These are phyloP conservation scores for Chionographis japonica DNA, from an alignment of 106 monocot species.

Conservation along the genomic window DNA sequence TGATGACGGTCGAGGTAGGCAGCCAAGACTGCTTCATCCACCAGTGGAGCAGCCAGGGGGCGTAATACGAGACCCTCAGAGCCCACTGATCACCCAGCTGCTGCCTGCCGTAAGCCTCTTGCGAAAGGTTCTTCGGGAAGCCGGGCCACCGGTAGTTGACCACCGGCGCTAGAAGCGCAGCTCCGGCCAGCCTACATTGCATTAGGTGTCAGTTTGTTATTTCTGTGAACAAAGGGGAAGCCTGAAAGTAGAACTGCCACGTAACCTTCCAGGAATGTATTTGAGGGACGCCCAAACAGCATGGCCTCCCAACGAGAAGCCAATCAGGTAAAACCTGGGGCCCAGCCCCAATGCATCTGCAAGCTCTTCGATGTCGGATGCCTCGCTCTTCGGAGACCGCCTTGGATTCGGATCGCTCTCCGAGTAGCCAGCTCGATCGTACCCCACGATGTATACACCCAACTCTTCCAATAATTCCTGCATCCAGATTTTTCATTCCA, in stretches of 20 bases:
- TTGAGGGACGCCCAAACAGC: constrained; percentile 73
- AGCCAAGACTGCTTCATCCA: constrained; percentile 72
- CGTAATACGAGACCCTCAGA: constrained; percentile 47
- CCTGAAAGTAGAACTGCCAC: neutral
- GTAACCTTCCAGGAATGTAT: constrained; percentile 65
- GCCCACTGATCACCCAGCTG: constrained; percentile 61
- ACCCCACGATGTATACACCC: constrained; percentile 53
- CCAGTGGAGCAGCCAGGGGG: constrained; percentile 71
- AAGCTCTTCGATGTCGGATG: constrained; percentile 58
- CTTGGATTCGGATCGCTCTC: constrained; percentile 75
- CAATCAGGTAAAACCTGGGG: constrained; percentile 47
- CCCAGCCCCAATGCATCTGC: constrained; percentile 59
- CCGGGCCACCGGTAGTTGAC: constrained; percentile 70
- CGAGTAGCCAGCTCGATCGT: constrained; percentile 72
- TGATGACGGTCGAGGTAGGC: constrained; percentile 55
- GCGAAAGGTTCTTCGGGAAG: constrained; percentile 33
- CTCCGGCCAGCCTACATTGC: constrained; percentile 53
- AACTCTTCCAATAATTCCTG: constrained; percentile 65
- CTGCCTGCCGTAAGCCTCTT: constrained; percentile 32
- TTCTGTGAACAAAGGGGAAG: neutral
- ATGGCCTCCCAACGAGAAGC: constrained; percentile 60
- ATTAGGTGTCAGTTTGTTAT: neutral
- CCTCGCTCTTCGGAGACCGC: constrained; percentile 57
- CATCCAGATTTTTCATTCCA: neutral
- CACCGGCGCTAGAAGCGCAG: constrained; percentile 51